phyloP scores from a whole-genome alignment of 495 filamentous ascomycete genomes.

The Aspergillus bertholletiae region DNA sequence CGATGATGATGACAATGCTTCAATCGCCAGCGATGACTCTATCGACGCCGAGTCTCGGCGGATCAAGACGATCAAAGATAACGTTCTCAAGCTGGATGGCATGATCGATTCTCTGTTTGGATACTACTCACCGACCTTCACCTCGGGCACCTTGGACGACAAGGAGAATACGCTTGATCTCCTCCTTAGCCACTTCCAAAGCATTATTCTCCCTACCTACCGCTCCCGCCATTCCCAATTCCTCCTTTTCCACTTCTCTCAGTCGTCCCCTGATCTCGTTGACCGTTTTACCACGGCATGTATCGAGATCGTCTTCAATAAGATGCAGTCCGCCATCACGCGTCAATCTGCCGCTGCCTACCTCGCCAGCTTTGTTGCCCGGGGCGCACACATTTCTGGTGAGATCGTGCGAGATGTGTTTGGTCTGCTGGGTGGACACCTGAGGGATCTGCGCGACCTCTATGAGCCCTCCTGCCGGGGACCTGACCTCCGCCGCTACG shows the following conservation, averaged over 20 bases:
- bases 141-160: constrained; percentile 40
- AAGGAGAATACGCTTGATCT: constrained; percentile 60
- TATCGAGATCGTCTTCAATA: constrained; percentile 63
- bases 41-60: constrained; percentile 46
- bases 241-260: constrained; percentile 89
- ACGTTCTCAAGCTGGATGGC: constrained; percentile 88
- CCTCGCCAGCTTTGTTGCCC: constrained; percentile 85
- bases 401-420: constrained; percentile 74
- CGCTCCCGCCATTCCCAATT: constrained; percentile 85
- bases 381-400: constrained; percentile 75
- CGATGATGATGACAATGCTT: constrained; percentile 57
- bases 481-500: constrained; percentile 79
- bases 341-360: constrained; percentile 88
- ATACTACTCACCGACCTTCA: constrained; percentile 70
- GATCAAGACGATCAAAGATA: constrained; percentile 63
- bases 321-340: constrained; percentile 58
- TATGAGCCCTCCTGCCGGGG: constrained; percentile 69
- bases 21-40: constrained; percentile 39
- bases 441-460: constrained; percentile 60
- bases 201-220: constrained; percentile 83
- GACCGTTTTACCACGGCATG: constrained; percentile 80
- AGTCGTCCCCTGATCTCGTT: constrained; percentile 67
- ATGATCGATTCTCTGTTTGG: constrained; percentile 87
- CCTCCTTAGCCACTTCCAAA: constrained; percentile 76
- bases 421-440: constrained; percentile 65